A percentile compares a stretch with the other conserved stretches of the same genome.
These are phyloP conservation scores for Ministeria vibrans DNA, from an alignment of 78 protist genomes.

Conservation along the genomic window DNA sequence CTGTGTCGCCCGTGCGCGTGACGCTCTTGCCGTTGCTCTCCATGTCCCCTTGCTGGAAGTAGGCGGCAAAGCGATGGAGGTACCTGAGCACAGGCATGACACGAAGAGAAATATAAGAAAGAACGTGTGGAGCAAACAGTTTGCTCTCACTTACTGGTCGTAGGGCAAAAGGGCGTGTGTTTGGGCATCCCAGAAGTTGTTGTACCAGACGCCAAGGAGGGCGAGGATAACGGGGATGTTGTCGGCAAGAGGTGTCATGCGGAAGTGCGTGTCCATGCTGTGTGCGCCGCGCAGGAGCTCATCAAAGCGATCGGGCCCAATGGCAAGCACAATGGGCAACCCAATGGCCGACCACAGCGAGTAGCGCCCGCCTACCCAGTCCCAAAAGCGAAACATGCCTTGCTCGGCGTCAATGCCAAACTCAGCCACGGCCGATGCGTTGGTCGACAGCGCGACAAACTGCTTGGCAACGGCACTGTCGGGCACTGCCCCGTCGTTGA, in stretches of 20 bases:
- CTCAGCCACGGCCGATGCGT: constrained; percentile 32
- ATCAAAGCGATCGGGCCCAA: constrained; percentile 78
- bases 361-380: constrained; percentile 85
- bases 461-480: constrained; percentile 76
- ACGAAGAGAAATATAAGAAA: too few species aligned
- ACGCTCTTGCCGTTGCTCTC: constrained; percentile 73
- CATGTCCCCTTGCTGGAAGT: constrained; percentile 92
- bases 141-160: too few species aligned
- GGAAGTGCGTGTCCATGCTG: constrained; percentile 93
- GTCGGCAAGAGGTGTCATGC: constrained; percentile 44
- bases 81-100: too few species aligned
- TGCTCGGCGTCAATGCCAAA: constrained; percentile 87
- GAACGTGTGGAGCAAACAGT: too few species aligned
- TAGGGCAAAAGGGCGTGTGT: constrained; percentile 91
- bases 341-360: constrained; percentile 95
- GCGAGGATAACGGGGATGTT: constrained; percentile 82
- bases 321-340: constrained; percentile 64
- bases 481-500: constrained; percentile 23
- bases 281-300: constrained; percentile 87
- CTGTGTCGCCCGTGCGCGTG: constrained; percentile 39
- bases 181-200: constrained; percentile 79
- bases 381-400: constrained; percentile 97
- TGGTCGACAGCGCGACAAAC: constrained; percentile 95
- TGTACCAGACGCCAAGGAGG: constrained; percentile 85
- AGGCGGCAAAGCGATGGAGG: constrained; percentile 89